Evolutionary conservation across 2,329 filamentous ascomycete species (phyloP), one percentile per base, ranked within the genome.

Genomic region (Rugonectria rugulosa): DNA sequence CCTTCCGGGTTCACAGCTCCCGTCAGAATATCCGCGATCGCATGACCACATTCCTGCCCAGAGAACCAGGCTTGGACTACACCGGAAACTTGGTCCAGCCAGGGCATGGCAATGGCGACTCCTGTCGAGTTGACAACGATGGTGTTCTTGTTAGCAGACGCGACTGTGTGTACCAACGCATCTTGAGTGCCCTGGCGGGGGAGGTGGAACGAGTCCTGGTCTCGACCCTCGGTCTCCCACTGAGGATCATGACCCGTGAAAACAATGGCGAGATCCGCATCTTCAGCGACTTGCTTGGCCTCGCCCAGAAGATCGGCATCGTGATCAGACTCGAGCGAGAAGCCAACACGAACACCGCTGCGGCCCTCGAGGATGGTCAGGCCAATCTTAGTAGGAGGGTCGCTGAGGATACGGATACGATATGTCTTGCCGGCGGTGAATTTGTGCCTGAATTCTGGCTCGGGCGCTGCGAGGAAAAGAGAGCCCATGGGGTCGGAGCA

Each of bases 21-120:
- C 87, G 44, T 85, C 83, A 12, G 74, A 1, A 89, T 81, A 61
- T 89, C 86, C 3, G 83, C 85, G 51, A 90, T 83, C 2, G 84
- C 83, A 61, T 88, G 88, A 2, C 87, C 87, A 24, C 82, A 81
- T 70, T 89, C 87, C 65, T 89, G 86, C 9, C 87, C 87, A 55
- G 85, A 83, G 65, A 88, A 89, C 85, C 86, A 88, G n/a, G 83
- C 81, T 64, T 81, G 86, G 3, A 88, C 64, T 34, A 88, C 79
- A 7, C 81, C 84, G 11, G 81, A 82, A 20, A 88, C 77, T 27
- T 77, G 67, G 40, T 73, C 67, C 2, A 78, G 72, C 82, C 82
- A 85, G 1, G 82, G 82, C 79, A 85, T 77, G 1, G 77, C 76
- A 11, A 84, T 73, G 2, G 86, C 84, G 0, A 85, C 85, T 34